phyloP scores from a whole-genome alignment of 495 filamentous ascomycete species.

The Gamarada debralockiae region DNA sequence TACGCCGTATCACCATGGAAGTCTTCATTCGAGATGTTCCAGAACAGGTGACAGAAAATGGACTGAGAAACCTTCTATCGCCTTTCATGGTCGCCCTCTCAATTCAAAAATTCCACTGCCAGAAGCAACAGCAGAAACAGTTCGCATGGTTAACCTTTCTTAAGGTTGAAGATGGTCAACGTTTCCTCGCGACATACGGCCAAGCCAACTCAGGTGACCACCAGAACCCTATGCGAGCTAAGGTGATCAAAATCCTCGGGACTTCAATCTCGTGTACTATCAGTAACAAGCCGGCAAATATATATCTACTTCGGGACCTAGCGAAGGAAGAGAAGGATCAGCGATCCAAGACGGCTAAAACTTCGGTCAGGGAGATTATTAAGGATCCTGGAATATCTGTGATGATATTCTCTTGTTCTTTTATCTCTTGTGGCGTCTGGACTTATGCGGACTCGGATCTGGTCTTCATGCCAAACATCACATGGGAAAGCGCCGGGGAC shows the following conservation, averaged over 20 bases:
- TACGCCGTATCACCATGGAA: conserved; percentile 39
- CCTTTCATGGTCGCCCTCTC: conserved; percentile 27
- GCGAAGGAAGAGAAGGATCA: conserved; percentile 31
- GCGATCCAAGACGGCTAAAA: neutral
- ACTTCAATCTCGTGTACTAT: no score
- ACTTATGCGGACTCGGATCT: conserved; percentile 35
- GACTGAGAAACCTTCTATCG: conserved; percentile 31
- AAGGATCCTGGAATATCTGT: no score
- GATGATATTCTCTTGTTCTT: conserved; percentile 11
- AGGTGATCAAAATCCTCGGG: conserved; percentile 35
- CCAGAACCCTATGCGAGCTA: conserved; percentile 33
- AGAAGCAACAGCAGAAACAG: conserved; percentile 30
- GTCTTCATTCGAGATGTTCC: conserved; percentile 37
- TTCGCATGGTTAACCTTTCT: conserved; percentile 37
- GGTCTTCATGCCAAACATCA: conserved; percentile 42
- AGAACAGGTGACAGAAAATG: conserved; percentile 28
- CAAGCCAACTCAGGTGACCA: conserved; percentile 10
- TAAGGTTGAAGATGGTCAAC: conserved; percentile 23
- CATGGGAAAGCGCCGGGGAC: conserved; percentile 25
- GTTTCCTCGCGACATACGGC: conserved; percentile 33
- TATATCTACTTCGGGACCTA: conserved; percentile 38
- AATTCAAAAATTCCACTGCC: conserved; percentile 31
- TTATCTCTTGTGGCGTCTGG: conserved; percentile 48
- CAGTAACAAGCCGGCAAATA: no score
- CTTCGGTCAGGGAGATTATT: neutral